These are phyloP conservation scores for Ogataea kodamae DNA, from an alignment of 805 yeast genomes.

Conservation along the genomic window DNA sequence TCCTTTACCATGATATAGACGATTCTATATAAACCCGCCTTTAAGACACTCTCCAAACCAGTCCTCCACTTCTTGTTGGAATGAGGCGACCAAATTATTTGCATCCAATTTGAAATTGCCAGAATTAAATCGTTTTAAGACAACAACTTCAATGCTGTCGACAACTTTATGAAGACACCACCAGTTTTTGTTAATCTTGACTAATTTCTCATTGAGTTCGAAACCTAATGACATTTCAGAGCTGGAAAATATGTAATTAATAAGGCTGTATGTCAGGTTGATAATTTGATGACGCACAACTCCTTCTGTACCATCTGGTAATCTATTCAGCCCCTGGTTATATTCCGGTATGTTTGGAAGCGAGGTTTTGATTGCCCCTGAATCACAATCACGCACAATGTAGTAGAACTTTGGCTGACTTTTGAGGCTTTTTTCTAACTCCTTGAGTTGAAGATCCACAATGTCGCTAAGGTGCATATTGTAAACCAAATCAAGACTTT, in stretches of 20 bases:
- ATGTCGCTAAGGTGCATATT: conserved; percentile 26
- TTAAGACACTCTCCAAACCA: conserved; percentile 19
- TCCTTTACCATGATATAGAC: conserved; percentile 42
- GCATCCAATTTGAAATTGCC: conserved; percentile 18
- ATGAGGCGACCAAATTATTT: conserved; percentile 16
- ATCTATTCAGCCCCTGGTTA: conserved; percentile 15
- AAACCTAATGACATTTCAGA: conserved; percentile 12
- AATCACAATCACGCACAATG: conserved; percentile 20
- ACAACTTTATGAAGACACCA: conserved; percentile 25
- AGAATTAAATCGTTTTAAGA: conserved; percentile 20
- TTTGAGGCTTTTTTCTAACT: conserved; percentile 18
- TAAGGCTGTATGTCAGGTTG: conserved; percentile 19
- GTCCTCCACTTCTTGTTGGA: conserved; percentile 25
- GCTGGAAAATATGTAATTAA: conserved; percentile 18
- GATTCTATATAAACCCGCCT: conserved; percentile 5
- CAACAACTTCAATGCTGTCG: conserved; percentile 16
- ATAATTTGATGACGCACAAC: conserved; percentile 16
- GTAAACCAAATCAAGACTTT: conserved; percentile 22
- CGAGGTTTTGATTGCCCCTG: conserved; percentile 24
- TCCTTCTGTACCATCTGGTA: conserved; percentile 5
- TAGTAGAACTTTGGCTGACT: conserved; percentile 22
- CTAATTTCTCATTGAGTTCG: conserved; percentile 20
- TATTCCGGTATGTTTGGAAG: conserved; percentile 30
- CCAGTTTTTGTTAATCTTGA: conserved; percentile 26
- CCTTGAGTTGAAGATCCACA: conserved; percentile 25